A percentile compares a stretch with the other conserved stretches of the same genome.
phyloP scores from a whole-genome alignment of 2,329 filamentous ascomycete species.

The Penicillium brasilianum region DNA sequence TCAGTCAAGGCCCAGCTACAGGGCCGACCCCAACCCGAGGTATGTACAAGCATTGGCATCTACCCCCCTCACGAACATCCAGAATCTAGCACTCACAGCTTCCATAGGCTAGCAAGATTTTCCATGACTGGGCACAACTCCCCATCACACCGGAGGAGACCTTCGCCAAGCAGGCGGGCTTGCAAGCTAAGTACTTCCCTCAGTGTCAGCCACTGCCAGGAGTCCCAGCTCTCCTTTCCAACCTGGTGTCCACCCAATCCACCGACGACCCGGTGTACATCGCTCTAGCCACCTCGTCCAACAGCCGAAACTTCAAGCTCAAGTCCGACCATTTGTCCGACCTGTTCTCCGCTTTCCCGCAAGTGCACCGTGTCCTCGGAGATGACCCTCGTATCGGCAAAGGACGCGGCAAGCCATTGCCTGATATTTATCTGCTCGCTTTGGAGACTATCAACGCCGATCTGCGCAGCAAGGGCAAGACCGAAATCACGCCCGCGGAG shows the following conservation, averaged over 20 bases:
- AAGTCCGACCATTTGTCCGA: slow-evolving; percentile 68
- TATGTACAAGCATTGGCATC: slow-evolving; percentile 31
- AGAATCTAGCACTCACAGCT: slow-evolving; percentile 9
- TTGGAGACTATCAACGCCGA: slow-evolving; percentile 81
- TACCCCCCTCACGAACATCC: neutral
- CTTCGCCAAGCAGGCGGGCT: slow-evolving; percentile 59
- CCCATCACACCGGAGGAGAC: slow-evolving; percentile 76
- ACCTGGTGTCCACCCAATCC: slow-evolving; percentile 40
- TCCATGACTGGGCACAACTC: slow-evolving; percentile 82
- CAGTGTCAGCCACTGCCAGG: slow-evolving; percentile 78
- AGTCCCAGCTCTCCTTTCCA: slow-evolving; percentile 68
- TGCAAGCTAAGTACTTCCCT: slow-evolving; percentile 77
- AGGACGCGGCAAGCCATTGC: slow-evolving; percentile 90
- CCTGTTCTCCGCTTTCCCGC: slow-evolving; percentile 65
- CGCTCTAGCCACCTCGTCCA: slow-evolving; percentile 83
- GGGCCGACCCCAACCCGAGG: slow-evolving; percentile 65
- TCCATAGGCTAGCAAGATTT: slow-evolving; percentile 62
- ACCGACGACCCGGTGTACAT: slow-evolving; percentile 66
- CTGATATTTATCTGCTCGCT: slow-evolving; percentile 91
- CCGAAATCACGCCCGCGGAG: slow-evolving; percentile 76
- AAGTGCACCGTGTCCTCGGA: slow-evolving; percentile 76
- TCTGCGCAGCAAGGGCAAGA: slow-evolving; percentile 60
- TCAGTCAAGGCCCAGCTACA: slow-evolving; percentile 88
- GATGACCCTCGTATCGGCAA: slow-evolving; percentile 78
- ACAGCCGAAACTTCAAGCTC: slow-evolving; percentile 72